Conservation (phyloP, 306 rosid genomes). For the Fragaria nilgerrensis region DNA sequence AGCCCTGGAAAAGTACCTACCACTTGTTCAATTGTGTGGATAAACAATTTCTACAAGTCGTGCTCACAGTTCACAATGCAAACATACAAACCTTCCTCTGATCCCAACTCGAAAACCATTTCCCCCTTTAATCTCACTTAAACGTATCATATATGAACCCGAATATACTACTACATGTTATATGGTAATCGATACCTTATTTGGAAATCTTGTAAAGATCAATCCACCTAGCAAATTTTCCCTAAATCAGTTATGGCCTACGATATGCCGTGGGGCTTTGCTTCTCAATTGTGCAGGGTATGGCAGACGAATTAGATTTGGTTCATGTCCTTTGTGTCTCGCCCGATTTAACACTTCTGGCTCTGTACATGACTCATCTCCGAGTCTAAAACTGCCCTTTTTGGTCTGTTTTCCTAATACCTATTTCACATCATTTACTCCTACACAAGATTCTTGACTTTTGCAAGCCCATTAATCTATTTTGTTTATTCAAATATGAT, state of each 20-base stretch:
- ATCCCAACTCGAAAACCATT: not conserved
- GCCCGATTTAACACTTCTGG: not conserved
- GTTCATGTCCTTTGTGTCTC: not conserved
- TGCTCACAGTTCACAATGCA: not conserved
- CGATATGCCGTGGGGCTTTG: not conserved
- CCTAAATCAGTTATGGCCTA: not conserved
- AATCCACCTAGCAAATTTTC: no score
- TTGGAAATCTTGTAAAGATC: no score
- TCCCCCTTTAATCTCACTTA: not conserved
- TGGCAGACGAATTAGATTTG: slow-evolving; percentile 8
- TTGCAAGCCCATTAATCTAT: not conserved
- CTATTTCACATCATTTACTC: not conserved
- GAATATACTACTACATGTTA: no score
- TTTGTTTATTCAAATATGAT: not conserved
- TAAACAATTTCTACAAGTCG: not conserved
- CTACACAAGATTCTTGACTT: not conserved
- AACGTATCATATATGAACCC: not conserved
- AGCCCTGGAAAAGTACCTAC: not conserved
- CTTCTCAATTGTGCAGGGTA: not conserved
- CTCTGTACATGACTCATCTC: slow-evolving; percentile 1
- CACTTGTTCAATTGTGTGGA: not conserved
- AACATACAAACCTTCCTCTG: not conserved
- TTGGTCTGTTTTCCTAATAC: not conserved
- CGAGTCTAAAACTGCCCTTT: not conserved
- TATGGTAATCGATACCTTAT: no score